Evolutionary conservation across 148 eudicot genomes (phyloP), one percentile per base, ranked within the genome.

Genomic region (Linanthus parryae): DNA sequence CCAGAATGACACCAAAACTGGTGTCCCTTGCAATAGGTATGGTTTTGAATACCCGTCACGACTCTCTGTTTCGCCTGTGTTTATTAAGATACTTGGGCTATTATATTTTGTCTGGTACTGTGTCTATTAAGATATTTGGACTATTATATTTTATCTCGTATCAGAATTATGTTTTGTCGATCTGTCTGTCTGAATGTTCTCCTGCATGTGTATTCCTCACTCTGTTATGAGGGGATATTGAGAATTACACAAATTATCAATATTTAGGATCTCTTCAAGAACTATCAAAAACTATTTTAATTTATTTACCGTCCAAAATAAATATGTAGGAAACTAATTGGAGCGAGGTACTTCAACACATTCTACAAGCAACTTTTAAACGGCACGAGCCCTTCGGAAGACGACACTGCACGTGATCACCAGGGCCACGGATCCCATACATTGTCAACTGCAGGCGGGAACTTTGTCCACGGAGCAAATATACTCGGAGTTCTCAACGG

Each of bases 341-440:
- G 95, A 0, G 90, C 90, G 0, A 74, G 78, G 64, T 71, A 69
- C 61, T 85, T 64, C 67, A 62, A 55, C 72, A 65, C 72, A 56
- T 80, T 67, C 2, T 77, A 56, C 52, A 29, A 10, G 0, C 50
- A 71, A 0, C 1, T 0, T 18, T 58, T 12, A 2, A 64, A 56
- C 0, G 22, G 23, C 0, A 5, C 48, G 1, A 54, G 59, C 31
- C 12, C 56, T 20, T 36, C 76, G 0, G 3, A 17, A 25, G 9
- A 54, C 44, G 47, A n/a, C n/a, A n/a, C 69, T 1, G 44, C 82
- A 12, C 84, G 87, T 0, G 95, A 86, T 68, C 17, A 16, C 1
- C 76, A 65, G 0, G 95, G 95, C 5, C 95, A 86, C 22, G 95
- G 95, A 0, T 15, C 67, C n/a, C 95, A 86, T 62, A 86, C 95